Evolutionary conservation across 176 grass and related monocot genomes (phyloP), one percentile per base, ranked within the genome.

Genomic region (Avena sativa): DNA sequence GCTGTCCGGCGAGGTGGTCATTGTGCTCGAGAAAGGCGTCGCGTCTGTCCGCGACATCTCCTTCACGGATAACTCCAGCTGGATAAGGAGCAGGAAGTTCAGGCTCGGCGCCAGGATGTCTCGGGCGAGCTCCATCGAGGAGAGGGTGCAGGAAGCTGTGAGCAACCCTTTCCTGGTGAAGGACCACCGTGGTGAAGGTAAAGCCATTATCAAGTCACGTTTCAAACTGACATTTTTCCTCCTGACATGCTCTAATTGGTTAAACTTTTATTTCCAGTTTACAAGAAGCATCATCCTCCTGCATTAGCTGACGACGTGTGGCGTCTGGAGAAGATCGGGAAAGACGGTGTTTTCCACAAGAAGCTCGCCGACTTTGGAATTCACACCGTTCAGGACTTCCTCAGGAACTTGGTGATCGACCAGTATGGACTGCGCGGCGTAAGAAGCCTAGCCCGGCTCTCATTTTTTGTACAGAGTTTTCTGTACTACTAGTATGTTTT

Each of bases 111-210:
- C 81, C 4, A 94, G 89, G 81, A 86, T 94, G 78, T 87, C 78
- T 72, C 86, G 84, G 38, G 89, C 82, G 32, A 94, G 83, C 51
- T 85, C 79, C 11, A 86, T 77, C 6, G 85, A 86, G 14, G 87
- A 87, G 78, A 86, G 86, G 20, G 83, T 99, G 76, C 87, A 92
- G 80, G 94, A 99, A 85, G 97, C 94, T 14, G 74, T 94, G 26
- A 94, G 92, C 83, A 92, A 93, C 13, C 89, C 94, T 30, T 99
- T 99, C 88, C 20, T 89, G 0, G 92, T 99, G 5, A 99, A 96
- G 86, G 97, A 99, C 92, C 97, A 99, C 87, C 97, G 97, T 48
- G 94, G 97, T 46, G 92, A 99, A 92, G 90, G 97, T 99, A 78
- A 65, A 65, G 87, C 28, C 63, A 32, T 88, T 67, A n/a, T n/a